Percentiles rank a stretch among this genome's conserved stretches.
Conservation (phyloP, 129 eudicot species). For the Daucus carota region DH1_v3.0 NC_030383.2:11310001-11310500, state of each 20-base stretch:
- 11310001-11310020: conserved; percentile 94
- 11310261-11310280: conserved; percentile 76
- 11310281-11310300: conserved; percentile 96
- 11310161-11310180: conserved; percentile 99
- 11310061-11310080: conserved; percentile 68
- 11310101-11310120: conserved; percentile 99
- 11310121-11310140: conserved; percentile 87
- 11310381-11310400: background rate
- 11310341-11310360: conserved; percentile 12
- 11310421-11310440: conserved; percentile 27
- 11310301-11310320: conserved; percentile 94
- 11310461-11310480: conserved; percentile 95
- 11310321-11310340: conserved; percentile 95
- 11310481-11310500: conserved; percentile 89
- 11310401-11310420: background rate
- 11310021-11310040: conserved; percentile 81
- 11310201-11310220: conserved; percentile 83
- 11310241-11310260: conserved; percentile 71
- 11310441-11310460: conserved; percentile 81
- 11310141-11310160: conserved; percentile 69
- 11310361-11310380: background rate
- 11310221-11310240: conserved; percentile 71
- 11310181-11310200: conserved; percentile 92
- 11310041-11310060: conserved; percentile 80
- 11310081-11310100: conserved; percentile 86